These are phyloP conservation scores for Trichothecium sympodiale DNA, from an alignment of 2,329 filamentous ascomycete species.

Conservation along the genomic window DNA sequence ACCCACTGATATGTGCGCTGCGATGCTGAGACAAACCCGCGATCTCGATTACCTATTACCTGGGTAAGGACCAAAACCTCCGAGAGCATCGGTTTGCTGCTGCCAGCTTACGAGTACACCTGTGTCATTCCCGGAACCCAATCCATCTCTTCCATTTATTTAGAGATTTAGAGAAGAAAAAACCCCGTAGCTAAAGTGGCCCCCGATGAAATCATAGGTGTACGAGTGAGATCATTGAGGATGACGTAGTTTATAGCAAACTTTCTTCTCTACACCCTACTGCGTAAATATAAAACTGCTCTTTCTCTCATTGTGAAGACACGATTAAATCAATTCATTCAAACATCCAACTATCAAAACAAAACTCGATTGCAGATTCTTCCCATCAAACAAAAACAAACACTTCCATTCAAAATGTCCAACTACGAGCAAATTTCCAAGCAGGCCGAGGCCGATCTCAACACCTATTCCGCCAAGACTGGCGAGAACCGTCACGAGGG, in stretches of 20 bases:
- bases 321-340: neutral
- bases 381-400: neutral
- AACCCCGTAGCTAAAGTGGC: neutral
- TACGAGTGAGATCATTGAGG: slow-evolving; percentile 1
- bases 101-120: neutral
- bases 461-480: slow-evolving; percentile 36
- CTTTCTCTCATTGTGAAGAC: too few species aligned
- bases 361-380: neutral
- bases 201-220: slow-evolving; percentile 6
- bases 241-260: slow-evolving; percentile 4
- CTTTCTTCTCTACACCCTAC: neutral
- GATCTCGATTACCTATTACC: slow-evolving; percentile 7
- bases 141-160: too few species aligned
- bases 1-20: neutral
- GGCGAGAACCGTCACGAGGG: slow-evolving; percentile 26
- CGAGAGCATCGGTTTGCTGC: too few species aligned
- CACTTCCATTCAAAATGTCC: slow-evolving; percentile 12
- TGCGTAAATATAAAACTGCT: too few species aligned
- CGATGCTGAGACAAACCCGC: neutral
- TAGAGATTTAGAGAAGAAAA: too few species aligned
- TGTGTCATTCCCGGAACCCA: neutral
- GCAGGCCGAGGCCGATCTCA: slow-evolving; percentile 35
- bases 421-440: slow-evolving; percentile 31
- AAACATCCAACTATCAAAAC: neutral
- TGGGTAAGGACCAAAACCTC: slow-evolving; percentile 8